Evolutionary conservation across 139 green algal species (phyloP).

Genomic region (Tetraselmis striata): DNA sequence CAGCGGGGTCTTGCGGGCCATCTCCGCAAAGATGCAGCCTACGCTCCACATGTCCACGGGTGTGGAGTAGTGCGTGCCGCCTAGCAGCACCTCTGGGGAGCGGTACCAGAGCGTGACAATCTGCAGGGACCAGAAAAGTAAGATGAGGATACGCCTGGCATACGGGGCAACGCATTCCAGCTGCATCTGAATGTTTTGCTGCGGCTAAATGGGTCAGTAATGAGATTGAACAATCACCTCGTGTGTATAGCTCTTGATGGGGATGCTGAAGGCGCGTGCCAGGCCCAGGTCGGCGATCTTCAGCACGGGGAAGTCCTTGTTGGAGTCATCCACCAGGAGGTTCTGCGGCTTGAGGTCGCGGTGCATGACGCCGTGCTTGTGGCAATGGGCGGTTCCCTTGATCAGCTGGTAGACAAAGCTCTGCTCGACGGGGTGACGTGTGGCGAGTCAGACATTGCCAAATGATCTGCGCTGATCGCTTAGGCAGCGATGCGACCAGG

Average conservation of each 20-base stretch:
- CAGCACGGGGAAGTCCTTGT: conserved; percentile 40
- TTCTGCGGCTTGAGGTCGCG: conserved; percentile 98
- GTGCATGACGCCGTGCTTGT: conserved; percentile 95
- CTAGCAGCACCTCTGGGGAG: conserved; percentile 95
- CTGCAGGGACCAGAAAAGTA: conserved; percentile 38
- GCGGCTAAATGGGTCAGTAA: background rate
- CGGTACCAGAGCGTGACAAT: conserved; percentile 99
- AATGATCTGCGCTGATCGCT: too few species aligned
- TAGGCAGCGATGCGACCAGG: too few species aligned
- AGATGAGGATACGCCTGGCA: background rate
- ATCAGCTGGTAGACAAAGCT: conserved; percentile 96
- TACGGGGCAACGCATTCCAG: background rate
- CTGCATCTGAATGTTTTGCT: conserved; percentile 15
- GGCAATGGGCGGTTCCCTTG: conserved; percentile 88
- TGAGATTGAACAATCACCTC: conserved; percentile 54
- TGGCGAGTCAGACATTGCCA: too few species aligned
- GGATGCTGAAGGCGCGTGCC: conserved; percentile 91
- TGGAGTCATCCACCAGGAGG: conserved; percentile 80
- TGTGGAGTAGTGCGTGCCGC: conserved; percentile 87
- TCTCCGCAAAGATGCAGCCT: conserved; percentile 96
- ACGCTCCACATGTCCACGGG: conserved; percentile 98
- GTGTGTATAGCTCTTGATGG: conserved; percentile 98
- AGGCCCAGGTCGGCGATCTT: conserved; percentile 98
- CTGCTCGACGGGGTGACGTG: too few species aligned
- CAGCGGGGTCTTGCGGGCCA: conserved; percentile 56